Conservation (phyloP, 1,284 basidiomycete species). For the Ustilago vetiveriae region DNA sequence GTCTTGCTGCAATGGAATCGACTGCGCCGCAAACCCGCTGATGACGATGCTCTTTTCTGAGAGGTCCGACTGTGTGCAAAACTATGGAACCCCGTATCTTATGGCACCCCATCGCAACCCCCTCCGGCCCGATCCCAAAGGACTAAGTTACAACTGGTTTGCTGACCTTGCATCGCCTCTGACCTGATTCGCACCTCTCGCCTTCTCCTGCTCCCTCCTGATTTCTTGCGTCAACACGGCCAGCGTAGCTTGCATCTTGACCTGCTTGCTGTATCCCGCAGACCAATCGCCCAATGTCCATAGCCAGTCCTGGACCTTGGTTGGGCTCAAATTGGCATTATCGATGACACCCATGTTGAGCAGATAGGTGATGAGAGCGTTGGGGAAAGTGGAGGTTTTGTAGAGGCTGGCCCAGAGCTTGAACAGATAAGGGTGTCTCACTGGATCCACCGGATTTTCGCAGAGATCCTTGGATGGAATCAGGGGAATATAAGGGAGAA, state of each 20-base stretch:
- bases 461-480: slow-evolving; percentile 33
- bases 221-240: background rate
- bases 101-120: too few relatives aligned
- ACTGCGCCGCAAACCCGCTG: too few relatives aligned
- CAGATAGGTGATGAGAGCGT: slow-evolving; percentile 13
- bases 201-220: too few relatives aligned
- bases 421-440: slow-evolving; percentile 18
- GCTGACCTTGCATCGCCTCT: too few relatives aligned
- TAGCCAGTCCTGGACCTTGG: slow-evolving; percentile 13
- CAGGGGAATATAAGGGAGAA: slow-evolving; percentile 1
- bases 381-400: background rate
- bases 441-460: slow-evolving; percentile 34
- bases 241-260: slow-evolving; percentile 19
- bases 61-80: too few relatives aligned
- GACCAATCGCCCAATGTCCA: slow-evolving; percentile 30
- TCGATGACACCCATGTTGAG: slow-evolving; percentile 11
- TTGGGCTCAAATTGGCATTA: slow-evolving; percentile 18
- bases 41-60: too few relatives aligned
- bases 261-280: slow-evolving; percentile 14
- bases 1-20: too few relatives aligned
- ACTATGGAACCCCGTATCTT: too few relatives aligned
- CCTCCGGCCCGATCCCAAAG: too few relatives aligned
- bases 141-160: too few relatives aligned
- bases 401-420: slow-evolving; percentile 16
- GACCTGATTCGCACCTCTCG: too few relatives aligned